A percentile compares a stretch with the other conserved stretches of the same genome.
phyloP scores from a whole-genome alignment of 2,329 filamentous ascomycete species.

The Emericellopsis cladophorae region DNA sequence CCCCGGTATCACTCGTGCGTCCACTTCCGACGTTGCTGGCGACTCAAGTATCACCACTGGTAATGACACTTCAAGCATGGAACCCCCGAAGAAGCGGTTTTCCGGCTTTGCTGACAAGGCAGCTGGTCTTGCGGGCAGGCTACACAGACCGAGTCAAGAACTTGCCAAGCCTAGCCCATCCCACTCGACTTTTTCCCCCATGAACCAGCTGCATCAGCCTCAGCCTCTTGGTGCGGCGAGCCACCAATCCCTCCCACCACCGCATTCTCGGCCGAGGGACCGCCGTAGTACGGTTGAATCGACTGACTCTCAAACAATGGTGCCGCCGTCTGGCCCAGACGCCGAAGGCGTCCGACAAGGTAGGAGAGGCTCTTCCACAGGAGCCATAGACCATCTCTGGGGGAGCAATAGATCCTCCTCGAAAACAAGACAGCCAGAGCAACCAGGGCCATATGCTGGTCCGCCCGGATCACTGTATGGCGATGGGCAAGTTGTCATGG shows the following conservation, averaged over 20 bases:
- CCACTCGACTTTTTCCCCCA: conserved; percentile 2
- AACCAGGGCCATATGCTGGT: too few relatives aligned
- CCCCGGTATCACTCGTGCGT: not conserved
- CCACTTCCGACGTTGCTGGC: conserved; percentile 3
- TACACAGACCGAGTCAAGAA: conserved; percentile 11
- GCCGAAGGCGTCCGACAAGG: conserved; percentile 8
- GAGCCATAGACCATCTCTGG: conserved; percentile 14
- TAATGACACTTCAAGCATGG: conserved; percentile 2
- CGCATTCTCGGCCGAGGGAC: conserved; percentile 7
- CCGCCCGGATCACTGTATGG: too few relatives aligned
- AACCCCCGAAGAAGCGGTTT: conserved; percentile 28
- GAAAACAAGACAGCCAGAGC: not conserved
- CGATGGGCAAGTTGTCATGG: not conserved
- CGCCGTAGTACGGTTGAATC: not conserved
- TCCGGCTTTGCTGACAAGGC: conserved; percentile 20
- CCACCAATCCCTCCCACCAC: conserved; percentile 1
- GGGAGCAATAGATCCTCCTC: conserved; percentile 3
- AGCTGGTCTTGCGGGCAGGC: conserved; percentile 16
- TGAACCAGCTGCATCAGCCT: not conserved
- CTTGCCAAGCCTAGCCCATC: conserved; percentile 8
- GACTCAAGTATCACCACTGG: conserved; percentile 6
- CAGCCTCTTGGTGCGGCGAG: not conserved
- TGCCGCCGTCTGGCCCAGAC: conserved; percentile 5
- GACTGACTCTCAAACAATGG: conserved; percentile 7
- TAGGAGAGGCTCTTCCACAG: conserved; percentile 15